Base-by-base conservation (phyloP, 495 filamentous ascomycete species). In the Hypoxylon fragiforme region DNA sequence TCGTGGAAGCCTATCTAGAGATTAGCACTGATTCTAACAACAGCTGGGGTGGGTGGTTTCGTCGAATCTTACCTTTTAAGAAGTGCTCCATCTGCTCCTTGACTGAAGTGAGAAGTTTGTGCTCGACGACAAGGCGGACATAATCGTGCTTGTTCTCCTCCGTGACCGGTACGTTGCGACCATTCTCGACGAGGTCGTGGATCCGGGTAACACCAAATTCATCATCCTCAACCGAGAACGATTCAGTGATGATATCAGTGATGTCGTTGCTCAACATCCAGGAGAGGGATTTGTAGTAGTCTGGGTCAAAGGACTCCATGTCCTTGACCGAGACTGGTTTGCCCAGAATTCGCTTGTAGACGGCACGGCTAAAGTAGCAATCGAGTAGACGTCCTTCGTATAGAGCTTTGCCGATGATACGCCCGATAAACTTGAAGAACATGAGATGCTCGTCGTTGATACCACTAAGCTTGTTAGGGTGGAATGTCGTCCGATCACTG, bases 201-300 rank as follows among this genome's bases (percentile, higher is more conserved):
- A 89, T 87, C 68, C 91, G 84, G 38, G 81, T 87, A 54, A 89
- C 90, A 34, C 94, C 94, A 71, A 97, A 99, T 66, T 85, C 89
- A 51, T 97, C 91, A 35, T 89, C 87, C 69, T 96, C 90, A 35
- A 95, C 82, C 18, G 92, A 91, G 70, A 99, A 97, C 3, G 89
- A 95, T 75, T 99, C 92, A n/a, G 87, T 91, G 65, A 96, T 95
- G 63, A 97, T 90, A 60, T 96, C 94, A n/a, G 92, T 96, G 64
- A 99, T 97, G 67, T 97, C 91, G 69, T 97, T 97, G 64, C 95
- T 90, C 42, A 97, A 81, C 87, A 99, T 97, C 94, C 94, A 99
- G 32, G 91, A 81, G 6, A 99, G 82, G n/a, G 92, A 96, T 69
- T 99, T 97, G 81, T 97, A 96, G 76, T 97, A 97, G 58, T 97